A percentile compares a stretch with the other conserved stretches of the same genome.
Evolutionary conservation across 208 protist species (phyloP).

Genomic region (Novymonas esmeraldas): DNA sequence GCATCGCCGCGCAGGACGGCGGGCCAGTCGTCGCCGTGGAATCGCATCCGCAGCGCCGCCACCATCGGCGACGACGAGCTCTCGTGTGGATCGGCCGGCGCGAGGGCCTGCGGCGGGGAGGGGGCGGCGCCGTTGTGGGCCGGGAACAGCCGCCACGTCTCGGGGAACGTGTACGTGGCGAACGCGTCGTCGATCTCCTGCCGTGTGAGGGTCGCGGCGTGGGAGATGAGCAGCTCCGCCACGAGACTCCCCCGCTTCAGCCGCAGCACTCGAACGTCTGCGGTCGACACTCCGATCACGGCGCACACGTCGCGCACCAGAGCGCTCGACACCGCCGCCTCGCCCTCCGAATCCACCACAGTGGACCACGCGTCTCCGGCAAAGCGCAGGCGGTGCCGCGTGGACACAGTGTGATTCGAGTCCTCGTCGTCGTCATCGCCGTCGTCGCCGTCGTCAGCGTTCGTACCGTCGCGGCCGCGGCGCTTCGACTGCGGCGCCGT

Average conservation of each 20-base stretch:
- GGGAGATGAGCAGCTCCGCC: slow-evolving; percentile 34
- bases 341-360: slow-evolving; percentile 17
- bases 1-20: slow-evolving; percentile 19
- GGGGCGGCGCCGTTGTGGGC: neutral
- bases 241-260: slow-evolving; percentile 32
- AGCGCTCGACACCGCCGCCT: slow-evolving; percentile 22
- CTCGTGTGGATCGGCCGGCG: neutral
- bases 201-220: slow-evolving; percentile 14
- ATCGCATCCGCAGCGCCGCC: slow-evolving; percentile 9
- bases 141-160: slow-evolving; percentile 26
- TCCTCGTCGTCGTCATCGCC: neutral
- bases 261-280: slow-evolving; percentile 21
- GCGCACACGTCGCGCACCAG: slow-evolving; percentile 41
- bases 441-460: neutral
- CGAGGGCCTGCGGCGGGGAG: slow-evolving; percentile 1
- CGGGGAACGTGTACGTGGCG: slow-evolving; percentile 15
- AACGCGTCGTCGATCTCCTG: slow-evolving; percentile 25
- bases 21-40: slow-evolving; percentile 30
- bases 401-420: slow-evolving; percentile 3
- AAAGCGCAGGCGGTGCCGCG: slow-evolving; percentile 35
- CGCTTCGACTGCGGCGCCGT: neutral
- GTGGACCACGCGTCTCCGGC: slow-evolving; percentile 30
- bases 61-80: neutral
- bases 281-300: slow-evolving; percentile 14
- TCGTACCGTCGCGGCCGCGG: neutral